Conservation (phyloP, 352 stramenopile genomes). For the Globisporangium apiculatum region DNA sequence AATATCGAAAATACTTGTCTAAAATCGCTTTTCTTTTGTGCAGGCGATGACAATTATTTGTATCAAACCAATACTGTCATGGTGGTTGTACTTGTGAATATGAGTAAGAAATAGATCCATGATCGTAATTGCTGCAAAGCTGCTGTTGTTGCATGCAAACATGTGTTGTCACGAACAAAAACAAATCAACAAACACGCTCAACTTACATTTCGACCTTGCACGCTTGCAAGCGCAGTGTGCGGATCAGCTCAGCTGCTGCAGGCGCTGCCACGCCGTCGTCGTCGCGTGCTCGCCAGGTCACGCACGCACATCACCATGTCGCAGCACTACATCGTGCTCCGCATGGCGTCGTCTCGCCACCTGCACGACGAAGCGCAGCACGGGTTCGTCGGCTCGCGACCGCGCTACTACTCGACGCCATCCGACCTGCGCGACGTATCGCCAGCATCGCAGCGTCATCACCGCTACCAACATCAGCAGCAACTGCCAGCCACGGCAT, state of each 20-base stretch:
- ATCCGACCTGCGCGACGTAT: conserved; percentile 3
- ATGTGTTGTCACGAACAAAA: too few species aligned
- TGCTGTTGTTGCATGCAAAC: too few species aligned
- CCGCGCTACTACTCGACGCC: conserved; percentile 16
- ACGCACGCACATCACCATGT: conserved; percentile 15
- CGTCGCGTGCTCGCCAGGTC: neutral
- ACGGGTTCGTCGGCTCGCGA: neutral
- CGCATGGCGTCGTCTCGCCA: conserved; percentile 33
- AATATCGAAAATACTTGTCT: too few species aligned
- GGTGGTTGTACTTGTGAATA: too few species aligned
- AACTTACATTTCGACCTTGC: too few species aligned
- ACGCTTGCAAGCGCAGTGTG: too few species aligned
- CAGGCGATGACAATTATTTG: too few species aligned
- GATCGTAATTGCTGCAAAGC: too few species aligned
- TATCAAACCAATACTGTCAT: too few species aligned
- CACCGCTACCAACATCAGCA: neutral
- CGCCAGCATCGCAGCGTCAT: neutral
- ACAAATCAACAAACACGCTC: too few species aligned
- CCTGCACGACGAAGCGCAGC: conserved; percentile 19
- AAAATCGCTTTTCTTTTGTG: too few species aligned
- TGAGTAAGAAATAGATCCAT: too few species aligned
- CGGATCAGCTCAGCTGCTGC: neutral
- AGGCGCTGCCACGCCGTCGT: neutral
- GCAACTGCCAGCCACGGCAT: neutral
- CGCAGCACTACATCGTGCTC: conserved; percentile 40